These are phyloP conservation scores for Nissolia schottii DNA, from an alignment of 306 rosid species.

Conservation along the genomic window DNA sequence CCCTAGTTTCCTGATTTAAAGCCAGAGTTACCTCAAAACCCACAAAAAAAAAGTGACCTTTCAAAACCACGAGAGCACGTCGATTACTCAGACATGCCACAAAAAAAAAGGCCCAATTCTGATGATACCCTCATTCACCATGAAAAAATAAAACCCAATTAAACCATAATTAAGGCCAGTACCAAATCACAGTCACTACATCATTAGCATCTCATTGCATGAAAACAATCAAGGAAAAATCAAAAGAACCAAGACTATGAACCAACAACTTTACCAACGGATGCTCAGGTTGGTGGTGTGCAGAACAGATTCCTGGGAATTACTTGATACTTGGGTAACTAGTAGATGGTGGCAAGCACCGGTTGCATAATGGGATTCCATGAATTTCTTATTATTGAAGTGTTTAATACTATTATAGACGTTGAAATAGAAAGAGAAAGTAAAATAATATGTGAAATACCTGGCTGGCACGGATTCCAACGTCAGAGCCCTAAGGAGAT, in stretches of 20 bases:
- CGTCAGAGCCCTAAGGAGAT: neutral
- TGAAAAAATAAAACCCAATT: neutral
- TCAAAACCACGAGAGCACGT: neutral
- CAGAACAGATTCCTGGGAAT: neutral
- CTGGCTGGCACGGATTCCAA: neutral
- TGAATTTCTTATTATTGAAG: too few species aligned
- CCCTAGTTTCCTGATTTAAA: neutral
- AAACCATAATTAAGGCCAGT: neutral
- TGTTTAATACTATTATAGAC: neutral
- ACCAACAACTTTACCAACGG: neutral
- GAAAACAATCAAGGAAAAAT: neutral
- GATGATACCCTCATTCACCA: conserved; percentile 3
- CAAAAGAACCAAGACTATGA: neutral
- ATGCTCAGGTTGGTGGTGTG: neutral
- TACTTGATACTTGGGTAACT: neutral
- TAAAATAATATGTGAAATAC: neutral
- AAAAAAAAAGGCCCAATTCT: neutral
- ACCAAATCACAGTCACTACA: neutral
- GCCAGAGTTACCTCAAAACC: neutral
- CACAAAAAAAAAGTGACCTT: neutral
- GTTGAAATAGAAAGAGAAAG: neutral
- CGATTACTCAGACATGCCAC: neutral
- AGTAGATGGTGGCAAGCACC: neutral
- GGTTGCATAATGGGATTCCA: conserved; percentile 11
- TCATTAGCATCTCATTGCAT: neutral